Conservation (phyloP, 78 protist genomes). For the Guillardia theta region DNA sequence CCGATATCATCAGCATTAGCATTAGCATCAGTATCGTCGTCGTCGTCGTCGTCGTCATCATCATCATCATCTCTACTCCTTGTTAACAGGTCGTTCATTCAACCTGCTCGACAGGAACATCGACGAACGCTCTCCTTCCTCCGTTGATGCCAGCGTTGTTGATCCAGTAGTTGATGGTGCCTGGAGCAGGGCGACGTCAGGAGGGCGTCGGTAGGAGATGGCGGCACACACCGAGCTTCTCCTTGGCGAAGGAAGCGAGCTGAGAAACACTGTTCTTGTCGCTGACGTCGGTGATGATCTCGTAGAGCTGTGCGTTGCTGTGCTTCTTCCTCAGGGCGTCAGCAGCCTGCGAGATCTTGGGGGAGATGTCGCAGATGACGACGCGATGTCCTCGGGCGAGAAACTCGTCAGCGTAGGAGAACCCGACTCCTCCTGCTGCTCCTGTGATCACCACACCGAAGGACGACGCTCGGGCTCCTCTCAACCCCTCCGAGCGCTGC, state of each 20-base stretch:
- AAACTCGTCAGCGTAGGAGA: slow-evolving; percentile 41
- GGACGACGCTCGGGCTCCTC: too few species aligned
- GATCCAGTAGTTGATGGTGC: slow-evolving; percentile 45
- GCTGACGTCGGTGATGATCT: neutral
- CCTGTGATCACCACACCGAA: slow-evolving; percentile 39
- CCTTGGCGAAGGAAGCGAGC: slow-evolving; percentile 37
- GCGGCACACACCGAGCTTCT: neutral
- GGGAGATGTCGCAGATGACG: slow-evolving; percentile 49
- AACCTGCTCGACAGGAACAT: neutral
- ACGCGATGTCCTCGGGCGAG: slow-evolving; percentile 17
- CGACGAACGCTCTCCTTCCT: neutral
- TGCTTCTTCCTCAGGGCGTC: neutral
- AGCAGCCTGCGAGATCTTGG: neutral
- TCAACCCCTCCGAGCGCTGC: too few species aligned
- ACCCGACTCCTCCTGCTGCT: slow-evolving; percentile 49
- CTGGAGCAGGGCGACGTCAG: neutral
- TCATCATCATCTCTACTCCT: too few species aligned
- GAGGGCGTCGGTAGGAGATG: neutral
- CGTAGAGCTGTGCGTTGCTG: neutral
- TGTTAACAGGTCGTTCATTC: too few species aligned
- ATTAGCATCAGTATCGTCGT: too few species aligned
- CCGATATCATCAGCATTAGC: too few species aligned
- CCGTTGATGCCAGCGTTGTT: slow-evolving; percentile 56
- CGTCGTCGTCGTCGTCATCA: too few species aligned
- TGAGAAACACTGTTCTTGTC: neutral